Conservation (phyloP, 257 asterid species). For the Jasminum sambac region DNA sequence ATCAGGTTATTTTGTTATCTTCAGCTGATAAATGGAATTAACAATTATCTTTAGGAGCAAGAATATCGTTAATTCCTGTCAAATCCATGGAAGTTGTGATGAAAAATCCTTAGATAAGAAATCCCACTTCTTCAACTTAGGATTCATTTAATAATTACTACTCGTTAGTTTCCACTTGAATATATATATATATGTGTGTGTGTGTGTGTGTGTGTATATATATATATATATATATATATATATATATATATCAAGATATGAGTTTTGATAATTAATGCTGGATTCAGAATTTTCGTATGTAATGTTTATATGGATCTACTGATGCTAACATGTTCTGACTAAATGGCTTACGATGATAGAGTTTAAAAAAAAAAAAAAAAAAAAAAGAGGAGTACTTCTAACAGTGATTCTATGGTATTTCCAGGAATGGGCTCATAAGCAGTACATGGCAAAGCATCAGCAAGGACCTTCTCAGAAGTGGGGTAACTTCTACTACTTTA, state of each 20-base stretch:
- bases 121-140: background rate
- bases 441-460: conserved; percentile 88
- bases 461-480: conserved; percentile 99
- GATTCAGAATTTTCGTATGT: background rate
- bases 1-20: conserved; percentile 62
- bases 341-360: background rate
- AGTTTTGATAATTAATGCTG: conserved; percentile 13
- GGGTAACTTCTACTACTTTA: conserved; percentile 91
- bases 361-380: background rate
- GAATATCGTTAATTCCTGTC: background rate
- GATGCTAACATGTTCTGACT: background rate
- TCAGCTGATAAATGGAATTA: conserved; percentile 13
- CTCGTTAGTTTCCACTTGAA: background rate
- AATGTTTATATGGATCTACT: background rate
- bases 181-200: no score
- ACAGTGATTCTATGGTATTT: conserved; percentile 15
- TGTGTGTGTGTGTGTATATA: no score
- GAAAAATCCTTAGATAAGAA: background rate
- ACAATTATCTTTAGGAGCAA: background rate
- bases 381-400: background rate
- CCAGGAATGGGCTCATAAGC: conserved; percentile 95
- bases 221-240: no score
- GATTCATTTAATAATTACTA: background rate
- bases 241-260: no score
- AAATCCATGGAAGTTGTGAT: background rate